Percentiles rank a stretch among this genome's conserved stretches.
These are phyloP conservation scores for Lepidium campestre DNA, from an alignment of 441 rosid species.

Conservation along the genomic window DNA sequence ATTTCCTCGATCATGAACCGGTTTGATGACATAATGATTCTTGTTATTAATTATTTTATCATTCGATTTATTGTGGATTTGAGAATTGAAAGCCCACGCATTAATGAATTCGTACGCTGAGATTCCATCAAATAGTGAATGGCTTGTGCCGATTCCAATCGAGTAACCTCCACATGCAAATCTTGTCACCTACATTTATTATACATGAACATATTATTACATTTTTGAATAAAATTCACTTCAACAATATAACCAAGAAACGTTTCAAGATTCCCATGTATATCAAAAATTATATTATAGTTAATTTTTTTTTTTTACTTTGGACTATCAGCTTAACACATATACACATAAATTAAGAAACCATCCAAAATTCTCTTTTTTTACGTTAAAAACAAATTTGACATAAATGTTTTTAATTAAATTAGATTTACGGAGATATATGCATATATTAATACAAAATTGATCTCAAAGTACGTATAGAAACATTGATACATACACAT, in stretches of 20 bases:
- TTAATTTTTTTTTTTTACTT: no score
- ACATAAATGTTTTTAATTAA: no score
- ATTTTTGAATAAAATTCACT: background rate
- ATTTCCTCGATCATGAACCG: slow-evolving; percentile 53
- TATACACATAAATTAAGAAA: background rate
- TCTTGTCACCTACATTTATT: slow-evolving; percentile 44
- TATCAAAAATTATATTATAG: no score
- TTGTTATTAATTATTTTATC: background rate
- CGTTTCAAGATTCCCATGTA: background rate
- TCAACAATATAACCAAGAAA: no score
- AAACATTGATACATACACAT: background rate
- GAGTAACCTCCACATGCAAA: slow-evolving; percentile 73
- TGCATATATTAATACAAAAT: background rate
- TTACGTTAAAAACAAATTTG: no score
- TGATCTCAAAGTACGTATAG: background rate
- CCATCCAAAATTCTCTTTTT: background rate
- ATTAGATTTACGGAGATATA: background rate
- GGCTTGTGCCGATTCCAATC: slow-evolving; percentile 56
- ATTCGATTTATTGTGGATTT: slow-evolving; percentile 5
- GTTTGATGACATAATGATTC: slow-evolving; percentile 27
- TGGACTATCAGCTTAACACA: background rate
- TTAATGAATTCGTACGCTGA: slow-evolving; percentile 45
- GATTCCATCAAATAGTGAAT: slow-evolving; percentile 63
- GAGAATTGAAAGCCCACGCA: slow-evolving; percentile 52
- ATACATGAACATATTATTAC: background rate